phyloP scores from a whole-genome alignment of 2,329 filamentous ascomycete genomes.

The Fusarium beomiforme region DNA sequence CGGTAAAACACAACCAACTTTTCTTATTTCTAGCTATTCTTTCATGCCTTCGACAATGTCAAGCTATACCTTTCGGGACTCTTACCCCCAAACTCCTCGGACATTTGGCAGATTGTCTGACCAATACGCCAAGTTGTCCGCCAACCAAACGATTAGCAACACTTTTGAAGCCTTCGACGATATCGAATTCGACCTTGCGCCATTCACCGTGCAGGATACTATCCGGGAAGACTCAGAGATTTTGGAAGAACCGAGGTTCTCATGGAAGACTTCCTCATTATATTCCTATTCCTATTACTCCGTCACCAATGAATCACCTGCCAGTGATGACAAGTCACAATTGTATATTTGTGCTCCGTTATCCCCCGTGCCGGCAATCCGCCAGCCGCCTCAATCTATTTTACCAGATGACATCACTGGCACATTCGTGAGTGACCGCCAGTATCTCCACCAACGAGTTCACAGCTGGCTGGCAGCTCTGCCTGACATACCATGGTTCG shows the following conservation, averaged over 20 bases:
- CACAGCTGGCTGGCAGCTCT: neutral
- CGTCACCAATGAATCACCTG: neutral
- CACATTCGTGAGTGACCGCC: fast-evolving
- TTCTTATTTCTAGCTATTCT: fast-evolving
- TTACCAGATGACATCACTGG: neutral
- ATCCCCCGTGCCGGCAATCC: fast-evolving
- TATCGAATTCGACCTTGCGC: neutral
- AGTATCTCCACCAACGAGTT: neutral
- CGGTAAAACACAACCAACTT: fast-evolving
- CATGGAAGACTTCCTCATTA: neutral
- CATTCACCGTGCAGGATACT: neutral
- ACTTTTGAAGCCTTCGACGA: neutral
- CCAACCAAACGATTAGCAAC: neutral
- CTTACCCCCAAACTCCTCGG: neutral
- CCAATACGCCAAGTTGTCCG: fast-evolving
- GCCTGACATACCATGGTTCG: neutral
- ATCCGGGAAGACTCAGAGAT: neutral
- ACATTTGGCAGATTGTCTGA: neutral
- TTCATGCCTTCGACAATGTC: neutral
- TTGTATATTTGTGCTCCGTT: neutral
- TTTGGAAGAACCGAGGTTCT: neutral
- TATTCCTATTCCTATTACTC: neutral
- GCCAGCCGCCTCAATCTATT: fast-evolving
- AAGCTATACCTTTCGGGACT: neutral
- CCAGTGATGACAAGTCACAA: neutral